Evolutionary conservation across 2,329 filamentous ascomycete species (phyloP).

Genomic region (Aspergillus pseudoviridinutans): DNA sequence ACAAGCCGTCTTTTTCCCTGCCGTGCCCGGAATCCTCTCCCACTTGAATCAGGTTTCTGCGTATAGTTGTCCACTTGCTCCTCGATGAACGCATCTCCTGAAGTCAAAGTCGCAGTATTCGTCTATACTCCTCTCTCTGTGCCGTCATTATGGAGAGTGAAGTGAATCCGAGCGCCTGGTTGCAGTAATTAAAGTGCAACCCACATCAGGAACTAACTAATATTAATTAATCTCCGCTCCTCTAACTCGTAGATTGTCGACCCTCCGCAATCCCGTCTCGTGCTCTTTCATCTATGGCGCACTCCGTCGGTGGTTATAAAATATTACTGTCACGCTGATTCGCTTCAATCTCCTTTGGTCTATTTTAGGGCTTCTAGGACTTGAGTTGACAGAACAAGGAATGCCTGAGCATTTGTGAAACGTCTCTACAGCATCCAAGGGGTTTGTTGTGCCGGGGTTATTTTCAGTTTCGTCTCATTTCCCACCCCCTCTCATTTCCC

Average conservation of each 20-base stretch:
- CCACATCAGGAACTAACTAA: neutral
- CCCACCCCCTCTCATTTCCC: neutral
- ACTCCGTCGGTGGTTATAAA: neutral
- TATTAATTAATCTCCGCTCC: neutral
- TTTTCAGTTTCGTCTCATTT: neutral
- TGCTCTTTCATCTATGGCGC: neutral
- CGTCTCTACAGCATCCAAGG: neutral
- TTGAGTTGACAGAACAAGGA: neutral
- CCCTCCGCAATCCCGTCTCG: neutral
- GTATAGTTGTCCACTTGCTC: too few relatives aligned
- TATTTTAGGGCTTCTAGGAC: neutral
- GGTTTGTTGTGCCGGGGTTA: neutral
- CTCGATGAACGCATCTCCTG: neutral
- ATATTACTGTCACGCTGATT: neutral
- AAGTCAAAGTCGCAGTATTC: neutral
- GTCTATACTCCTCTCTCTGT: neutral
- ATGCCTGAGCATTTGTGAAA: neutral
- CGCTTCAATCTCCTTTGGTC: neutral
- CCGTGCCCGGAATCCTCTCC: neutral
- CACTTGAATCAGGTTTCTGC: neutral
- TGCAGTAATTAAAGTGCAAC: neutral
- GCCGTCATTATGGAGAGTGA: neutral
- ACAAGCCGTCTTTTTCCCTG: neutral
- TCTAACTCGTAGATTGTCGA: neutral
- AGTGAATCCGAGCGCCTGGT: neutral